Conservation (phyloP, 805 yeast species). For the Candida berthetii region DNA sequence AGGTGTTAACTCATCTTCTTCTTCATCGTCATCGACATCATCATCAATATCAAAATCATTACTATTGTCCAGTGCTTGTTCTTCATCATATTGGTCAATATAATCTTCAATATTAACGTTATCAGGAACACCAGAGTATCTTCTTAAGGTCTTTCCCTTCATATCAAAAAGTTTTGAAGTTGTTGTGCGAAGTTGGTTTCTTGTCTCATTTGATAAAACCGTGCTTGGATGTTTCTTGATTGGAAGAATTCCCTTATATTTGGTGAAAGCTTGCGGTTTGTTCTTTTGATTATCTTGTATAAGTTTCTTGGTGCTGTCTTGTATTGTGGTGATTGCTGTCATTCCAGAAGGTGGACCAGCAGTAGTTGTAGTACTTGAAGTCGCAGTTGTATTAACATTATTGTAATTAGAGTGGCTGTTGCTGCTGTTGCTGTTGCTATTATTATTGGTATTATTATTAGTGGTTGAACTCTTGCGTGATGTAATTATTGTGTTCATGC, state of each 20-base stretch:
- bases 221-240: constrained; percentile 12
- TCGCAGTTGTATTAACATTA: too few species aligned
- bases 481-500: not conserved
- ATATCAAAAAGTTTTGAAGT: constrained; percentile 70
- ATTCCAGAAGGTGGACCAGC: not conserved
- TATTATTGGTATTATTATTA: not conserved
- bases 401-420: too few species aligned
- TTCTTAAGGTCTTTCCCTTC: constrained; percentile 64
- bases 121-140: constrained; percentile 68
- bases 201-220: constrained; percentile 1
- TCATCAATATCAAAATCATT: constrained; percentile 21
- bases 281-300: not conserved
- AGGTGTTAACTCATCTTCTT: constrained; percentile 21
- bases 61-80: constrained; percentile 26
- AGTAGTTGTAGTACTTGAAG: too few species aligned
- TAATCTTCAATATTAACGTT: constrained; percentile 41
- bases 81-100: constrained; percentile 36
- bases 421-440: constrained; percentile 1
- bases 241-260: constrained; percentile 11
- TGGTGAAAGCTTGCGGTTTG: constrained; percentile 8
- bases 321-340: not conserved
- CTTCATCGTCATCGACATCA: constrained; percentile 14
- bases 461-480: not conserved
- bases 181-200: constrained; percentile 48
- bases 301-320: not conserved